A percentile compares a stretch with the other conserved stretches of the same genome.
phyloP scores from a whole-genome alignment of 2,329 filamentous ascomycete species.

The Calonectria pauciramosa region DNA sequence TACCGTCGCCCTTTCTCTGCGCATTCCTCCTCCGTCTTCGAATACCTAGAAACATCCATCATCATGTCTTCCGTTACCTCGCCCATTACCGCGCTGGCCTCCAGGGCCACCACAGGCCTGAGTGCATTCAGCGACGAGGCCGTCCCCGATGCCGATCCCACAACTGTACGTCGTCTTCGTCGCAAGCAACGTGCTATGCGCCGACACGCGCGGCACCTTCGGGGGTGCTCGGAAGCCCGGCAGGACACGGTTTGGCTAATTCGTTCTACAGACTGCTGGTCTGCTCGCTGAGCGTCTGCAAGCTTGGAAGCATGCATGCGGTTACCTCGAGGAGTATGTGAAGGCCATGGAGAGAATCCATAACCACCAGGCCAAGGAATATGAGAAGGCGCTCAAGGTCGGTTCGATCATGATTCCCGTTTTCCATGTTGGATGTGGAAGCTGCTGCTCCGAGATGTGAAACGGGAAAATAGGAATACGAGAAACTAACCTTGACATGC shows the following conservation, averaged over 20 bases:
- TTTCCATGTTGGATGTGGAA: background rate
- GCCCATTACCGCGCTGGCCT: conserved; percentile 55
- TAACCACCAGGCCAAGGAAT: conserved; percentile 89
- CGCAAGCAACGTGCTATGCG: conserved; percentile 5
- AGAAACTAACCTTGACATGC: conserved; percentile 4
- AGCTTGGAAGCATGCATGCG: conserved; percentile 96
- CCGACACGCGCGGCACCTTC: background rate
- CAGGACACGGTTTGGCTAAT: conserved; percentile 24
- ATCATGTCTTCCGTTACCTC: conserved; percentile 48
- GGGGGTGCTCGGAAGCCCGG: background rate
- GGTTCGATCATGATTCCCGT: background rate
- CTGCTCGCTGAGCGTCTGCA: conserved; percentile 89
- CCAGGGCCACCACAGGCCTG: conserved; percentile 61
- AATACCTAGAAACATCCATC: background rate
- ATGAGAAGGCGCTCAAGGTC: conserved; percentile 92
- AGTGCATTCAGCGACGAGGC: conserved; percentile 69
- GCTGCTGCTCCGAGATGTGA: background rate
- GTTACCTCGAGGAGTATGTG: conserved; percentile 92
- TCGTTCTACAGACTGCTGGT: conserved; percentile 72
- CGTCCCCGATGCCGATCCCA: conserved; percentile 70
- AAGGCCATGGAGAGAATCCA: conserved; percentile 88
- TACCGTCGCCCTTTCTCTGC: conserved; percentile 1
- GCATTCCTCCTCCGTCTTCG: background rate
- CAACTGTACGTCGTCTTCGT: conserved; percentile 60
- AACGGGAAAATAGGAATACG: background rate